Evolutionary conservation across 805 yeast species (phyloP), one percentile per base, ranked within the genome.

Genomic region (Myxozyma geophila): DNA sequence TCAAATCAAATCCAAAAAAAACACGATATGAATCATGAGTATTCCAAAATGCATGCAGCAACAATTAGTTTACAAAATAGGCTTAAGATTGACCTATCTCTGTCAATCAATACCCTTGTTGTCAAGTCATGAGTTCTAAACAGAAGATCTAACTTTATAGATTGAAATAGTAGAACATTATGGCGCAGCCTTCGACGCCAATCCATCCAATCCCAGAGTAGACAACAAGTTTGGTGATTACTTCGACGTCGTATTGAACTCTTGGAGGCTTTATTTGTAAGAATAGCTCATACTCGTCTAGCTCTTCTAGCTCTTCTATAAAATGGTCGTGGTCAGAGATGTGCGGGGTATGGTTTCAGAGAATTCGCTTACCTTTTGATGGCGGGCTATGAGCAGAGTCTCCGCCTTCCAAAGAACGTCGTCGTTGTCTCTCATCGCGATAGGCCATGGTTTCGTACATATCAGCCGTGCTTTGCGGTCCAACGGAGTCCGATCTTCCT

Each of bases 141-240:
- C 5, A 28, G 28, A 17, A 12, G 1, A 21, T 28, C 35, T 9
- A 12, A 17, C 39, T 13, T 35, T 47, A 57, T 40, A 49, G 17
- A 39, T 51, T 49, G 7, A 41, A 33, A 2, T 28, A 50, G 35
- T 54, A 41, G 40, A 50, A 55, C 53, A 52, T 41, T 7, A 52
- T 41, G 19, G 64, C 50, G 48, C 56, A 48, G 19, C 58, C 53
- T 17, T 55, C 63, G 52, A 56, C 75, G 0, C 89, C 87, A 39
- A 82, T 75, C 35, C 80, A 70, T 0, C 95, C 82, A 36, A 93
- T 85, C 0, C 98, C 98, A 0, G 89, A 87, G 76, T 93, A 93
- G 0, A 92, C 89, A 17, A 88, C 76, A 66, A 89, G 78, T 70
- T 96, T 81, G 9, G 95, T 92, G 39, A 90, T 76, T 2, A 90